phyloP scores from a whole-genome alignment of 140 eudicot genomes.

The Artemisia princeps region DNA sequence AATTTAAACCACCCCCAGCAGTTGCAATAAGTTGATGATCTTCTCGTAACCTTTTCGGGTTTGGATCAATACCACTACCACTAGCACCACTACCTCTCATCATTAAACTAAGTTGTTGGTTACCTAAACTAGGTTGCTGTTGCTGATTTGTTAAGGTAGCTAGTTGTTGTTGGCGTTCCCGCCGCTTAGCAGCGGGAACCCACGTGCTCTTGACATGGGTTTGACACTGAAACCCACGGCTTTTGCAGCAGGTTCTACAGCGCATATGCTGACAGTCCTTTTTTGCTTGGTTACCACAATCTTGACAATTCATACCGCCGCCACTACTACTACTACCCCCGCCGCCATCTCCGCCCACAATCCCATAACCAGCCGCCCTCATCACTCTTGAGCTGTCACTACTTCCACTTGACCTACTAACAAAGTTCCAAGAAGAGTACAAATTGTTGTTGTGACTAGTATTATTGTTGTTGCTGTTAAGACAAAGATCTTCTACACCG shows the following conservation, averaged over 20 bases:
- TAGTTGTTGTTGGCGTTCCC: slow-evolving; percentile 73
- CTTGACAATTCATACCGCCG: slow-evolving; percentile 68
- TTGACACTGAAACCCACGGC: slow-evolving; percentile 84
- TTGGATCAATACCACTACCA: slow-evolving; percentile 29
- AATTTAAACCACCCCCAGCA: slow-evolving; percentile 22
- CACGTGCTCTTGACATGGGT: slow-evolving; percentile 95
- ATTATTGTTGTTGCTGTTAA: slow-evolving; percentile 18
- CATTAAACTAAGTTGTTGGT: slow-evolving; percentile 40
- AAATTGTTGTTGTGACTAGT: slow-evolving; percentile 1
- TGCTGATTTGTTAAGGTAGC: slow-evolving; percentile 25
- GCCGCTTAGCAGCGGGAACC: slow-evolving; percentile 89
- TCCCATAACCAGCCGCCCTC: slow-evolving; percentile 30
- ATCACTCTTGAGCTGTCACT: slow-evolving; percentile 24
- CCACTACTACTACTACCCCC: slow-evolving; percentile 30
- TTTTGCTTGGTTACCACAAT: slow-evolving; percentile 89
- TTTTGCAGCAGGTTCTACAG: slow-evolving; percentile 91
- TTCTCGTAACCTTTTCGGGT: slow-evolving; percentile 48
- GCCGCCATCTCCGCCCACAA: slow-evolving; percentile 27
- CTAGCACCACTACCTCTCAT: slow-evolving; percentile 35
- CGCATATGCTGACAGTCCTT: slow-evolving; percentile 68
- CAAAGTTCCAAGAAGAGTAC: slow-evolving; percentile 4
- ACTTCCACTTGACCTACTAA: background rate
- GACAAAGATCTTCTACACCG: slow-evolving; percentile 25
- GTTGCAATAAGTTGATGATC: slow-evolving; percentile 29
- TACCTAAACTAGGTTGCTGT: slow-evolving; percentile 30